Base-by-base conservation (phyloP, 257 asterid genomes). In the Ballota nigra region DNA sequence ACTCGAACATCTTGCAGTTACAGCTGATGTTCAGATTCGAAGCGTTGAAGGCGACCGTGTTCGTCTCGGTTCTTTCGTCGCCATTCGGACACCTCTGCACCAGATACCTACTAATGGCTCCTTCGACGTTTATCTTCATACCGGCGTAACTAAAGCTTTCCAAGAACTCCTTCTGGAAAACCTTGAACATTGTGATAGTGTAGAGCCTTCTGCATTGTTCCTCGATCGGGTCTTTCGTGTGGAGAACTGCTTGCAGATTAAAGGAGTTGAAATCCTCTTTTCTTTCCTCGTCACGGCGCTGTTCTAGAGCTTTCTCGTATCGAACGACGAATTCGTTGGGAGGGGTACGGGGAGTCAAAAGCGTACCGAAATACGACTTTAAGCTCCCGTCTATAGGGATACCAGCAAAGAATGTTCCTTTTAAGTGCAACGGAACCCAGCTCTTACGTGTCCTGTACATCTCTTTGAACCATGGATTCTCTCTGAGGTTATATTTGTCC, bases 181-280 rank as follows among this genome's bases (percentile, higher is more conserved):
- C 88, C 78, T 94, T 91, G 80, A 94, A 91, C 91, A 88, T 84
- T 33, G 84, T 67, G 10, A 82, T 66, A 1, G 98, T 89, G 88
- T 91, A 94, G 1, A 94, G 92, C 82, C 91, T 77, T 73, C 97
- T 77, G 75, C 95, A 89, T 53, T 94, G 98, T 56, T 91, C 98
- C 83, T 94, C 98, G 5, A 94, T 91, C 7, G 98, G 97, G 71
- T 94, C 98, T 79, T 91, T 89, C 2, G 97, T 89, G 83, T 91
- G 97, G 69, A 91, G 61, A 73, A 83, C 92, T 31, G 91, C 79
- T 49, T 84, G 97, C 77, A 86, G 55, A 64, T 89, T 94, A 38
- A 84, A 87, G 0, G 98, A 90, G 81, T 91, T 85, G 57, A 83
- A 82, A 83, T 93, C 98, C 75, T 93, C 98, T 79, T 81, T 89